Percentiles rank a stretch among this genome's conserved stretches.
Evolutionary conservation across 495 filamentous ascomycete genomes (phyloP).

Genomic region (Daldinia decipiens): DNA sequence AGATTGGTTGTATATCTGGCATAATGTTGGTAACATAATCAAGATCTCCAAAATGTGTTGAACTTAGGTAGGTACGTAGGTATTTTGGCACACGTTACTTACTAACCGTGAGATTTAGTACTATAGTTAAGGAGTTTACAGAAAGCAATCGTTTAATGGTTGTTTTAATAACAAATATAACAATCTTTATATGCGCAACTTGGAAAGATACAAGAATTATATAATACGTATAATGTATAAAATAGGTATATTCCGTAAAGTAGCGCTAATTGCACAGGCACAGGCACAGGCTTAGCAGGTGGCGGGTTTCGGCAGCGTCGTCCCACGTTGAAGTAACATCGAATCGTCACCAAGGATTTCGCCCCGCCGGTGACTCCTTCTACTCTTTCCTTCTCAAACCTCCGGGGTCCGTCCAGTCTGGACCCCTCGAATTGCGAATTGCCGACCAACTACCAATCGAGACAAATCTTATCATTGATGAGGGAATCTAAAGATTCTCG

Average conservation of each 20-base stretch:
- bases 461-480: neutral
- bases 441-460: slow-evolving; percentile 6
- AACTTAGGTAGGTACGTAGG: too few relatives aligned
- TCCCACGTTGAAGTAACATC: slow-evolving; percentile 11
- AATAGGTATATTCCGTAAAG: neutral
- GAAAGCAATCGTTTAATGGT: neutral
- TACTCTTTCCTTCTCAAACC: slow-evolving; percentile 23
- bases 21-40: too few relatives aligned
- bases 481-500: neutral
- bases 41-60: too few relatives aligned
- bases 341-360: slow-evolving; percentile 37
- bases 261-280: neutral
- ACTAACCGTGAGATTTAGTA: too few relatives aligned
- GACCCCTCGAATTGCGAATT: slow-evolving; percentile 34
- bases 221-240: neutral
- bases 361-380: slow-evolving; percentile 46
- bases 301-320: slow-evolving; percentile 15
- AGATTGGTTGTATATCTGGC: too few relatives aligned
- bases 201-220: too few relatives aligned
- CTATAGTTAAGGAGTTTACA: neutral
- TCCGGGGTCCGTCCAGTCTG: slow-evolving; percentile 40
- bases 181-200: neutral
- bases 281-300: too few relatives aligned
- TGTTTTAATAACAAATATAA: neutral
- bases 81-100: too few relatives aligned